Percentiles rank a stretch among this genome's conserved stretches.
Evolutionary conservation across 768 basidiomycete genomes (phyloP).

Genomic region (Macrolepiota dolichaula): DNA sequence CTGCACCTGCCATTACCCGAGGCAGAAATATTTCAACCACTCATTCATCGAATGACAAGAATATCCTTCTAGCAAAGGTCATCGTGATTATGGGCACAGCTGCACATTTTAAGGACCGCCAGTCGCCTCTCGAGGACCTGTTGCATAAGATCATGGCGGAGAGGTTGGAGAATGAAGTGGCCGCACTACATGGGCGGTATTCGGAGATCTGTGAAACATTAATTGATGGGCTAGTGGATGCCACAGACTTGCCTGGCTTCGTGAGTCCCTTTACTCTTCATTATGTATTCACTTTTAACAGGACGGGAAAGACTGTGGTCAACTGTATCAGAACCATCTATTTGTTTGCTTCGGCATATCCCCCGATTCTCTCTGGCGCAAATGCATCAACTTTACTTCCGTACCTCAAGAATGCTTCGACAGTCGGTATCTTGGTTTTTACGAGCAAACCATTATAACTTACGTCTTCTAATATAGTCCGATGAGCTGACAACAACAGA

Average conservation of each 20-base stretch:
- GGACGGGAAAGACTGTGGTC: conserved; percentile 58
- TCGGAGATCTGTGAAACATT: conserved; percentile 79
- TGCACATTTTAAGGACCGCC: conserved; percentile 76
- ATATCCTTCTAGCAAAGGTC: conserved; percentile 59
- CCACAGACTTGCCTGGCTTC: conserved; percentile 73
- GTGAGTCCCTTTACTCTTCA: conserved; percentile 29
- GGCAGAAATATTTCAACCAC: conserved; percentile 21
- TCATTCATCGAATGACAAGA: conserved; percentile 43
- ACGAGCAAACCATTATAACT: neutral
- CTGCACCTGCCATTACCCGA: conserved; percentile 35
- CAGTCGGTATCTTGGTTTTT: conserved; percentile 43
- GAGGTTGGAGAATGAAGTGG: conserved; percentile 56
- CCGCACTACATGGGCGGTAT: conserved; percentile 63
- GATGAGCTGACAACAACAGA: conserved; percentile 87
- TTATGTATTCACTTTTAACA: neutral
- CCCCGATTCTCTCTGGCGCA: conserved; percentile 75
- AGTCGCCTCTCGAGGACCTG: conserved; percentile 81
- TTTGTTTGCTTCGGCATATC: conserved; percentile 78
- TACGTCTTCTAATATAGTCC: conserved; percentile 42
- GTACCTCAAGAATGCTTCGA: conserved; percentile 80
- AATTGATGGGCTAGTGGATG: conserved; percentile 88
- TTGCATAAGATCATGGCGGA: conserved; percentile 78
- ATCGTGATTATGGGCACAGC: conserved; percentile 84
- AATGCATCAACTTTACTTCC: conserved; percentile 87
- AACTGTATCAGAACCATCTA: conserved; percentile 86